Base-by-base conservation (phyloP, 2,329 filamentous ascomycete species). In the Xylaria digitata region DNA sequence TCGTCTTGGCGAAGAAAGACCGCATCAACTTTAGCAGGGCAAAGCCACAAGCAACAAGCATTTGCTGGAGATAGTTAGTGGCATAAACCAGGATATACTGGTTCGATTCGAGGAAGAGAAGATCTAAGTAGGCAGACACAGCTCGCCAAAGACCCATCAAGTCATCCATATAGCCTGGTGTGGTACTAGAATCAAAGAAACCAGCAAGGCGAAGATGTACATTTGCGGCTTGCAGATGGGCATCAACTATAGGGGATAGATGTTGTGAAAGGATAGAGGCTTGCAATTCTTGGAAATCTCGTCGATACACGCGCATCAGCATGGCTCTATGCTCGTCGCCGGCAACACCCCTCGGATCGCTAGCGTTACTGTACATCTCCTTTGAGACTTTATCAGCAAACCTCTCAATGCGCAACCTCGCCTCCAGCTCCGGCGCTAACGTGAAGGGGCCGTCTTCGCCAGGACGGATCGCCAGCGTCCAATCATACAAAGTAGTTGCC, bases 11-110 rank as follows among this genome's bases (percentile, higher is more conserved):
- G 73, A 94, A 94, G 79, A 90, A 90, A 21, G 92, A 93, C 56
- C 90, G 88, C 80, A 94, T 90, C 63, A 95, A 83, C 74, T 94
- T 95, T 68, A 94, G 84, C 54, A 96, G 81, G 0, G 91, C 89
- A 73, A 94, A 94, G 3, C 90, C 89, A 5, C 90, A 91, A 1
- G 92, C 92, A n/a, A 94, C 88, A 63, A 94, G 87, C 90, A 95
- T 94, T 78, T 95, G 92, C 76, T 93, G 89, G 59, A 95, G 87
- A 78, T 94, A 94, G 76, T 91, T 93, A 70, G 87, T 90, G 30
- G 89, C 86, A 73, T 91, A 90, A 56, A 86, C 85, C 32, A 93
- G 81, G 56, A 90, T 85, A 55, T 85, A 84, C 7, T 86, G 84
- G 59, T 85, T 84, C 55, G 84, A 80, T 42, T 86, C 83, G 71